Base-by-base conservation (phyloP, 768 basidiomycete species). In the Podaxis pistillaris region DNA sequence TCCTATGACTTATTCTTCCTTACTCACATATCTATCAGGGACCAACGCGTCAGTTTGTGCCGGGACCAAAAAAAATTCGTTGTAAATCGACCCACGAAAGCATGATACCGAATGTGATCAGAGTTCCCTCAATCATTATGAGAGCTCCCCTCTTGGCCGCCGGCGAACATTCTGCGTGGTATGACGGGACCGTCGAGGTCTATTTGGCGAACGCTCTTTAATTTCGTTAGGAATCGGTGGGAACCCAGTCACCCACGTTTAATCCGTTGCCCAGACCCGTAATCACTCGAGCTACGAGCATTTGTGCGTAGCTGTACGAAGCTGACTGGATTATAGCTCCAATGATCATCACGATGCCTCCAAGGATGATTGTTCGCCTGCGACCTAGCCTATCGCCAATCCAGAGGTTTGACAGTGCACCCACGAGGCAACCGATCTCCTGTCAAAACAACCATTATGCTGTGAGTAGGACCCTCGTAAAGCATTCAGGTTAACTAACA, bases 241-340 rank as follows among this genome's bases (percentile, higher is more conserved):
- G 46, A 13, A 38, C 17, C n/a, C 3, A 15, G 8, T 9, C 22
- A 73, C 79, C 11, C 63, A 84, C 83, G 65, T 85, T 86, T 47
- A 88, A 69, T 24, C 86, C 87, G 64, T 89, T 88, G 17, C 87
- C 86, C n/a, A 88, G 66, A 15, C 87, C 86, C 2, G 85, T 86
- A 49, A 86, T 67, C 59, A 84, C 77, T 9, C 87, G 80, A 3
- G 86, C 87, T 15, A 87, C 83, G 47, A 87, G 77, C 64, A 89
- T 79, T 67, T 87, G 86, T 0, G 83, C 76, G 63, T 87, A 87
- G 62, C 81, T 79, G 62, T 78, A 86, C 2, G 86, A 81, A 4
- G 85, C 74, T 13, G 82, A 70, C 67, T 88, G 86, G 12, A 88
- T 73, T 60, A 87, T 83, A 6, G 86, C 86, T 5, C 88, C 88